These are phyloP conservation scores for Digitaria exilis DNA, from an alignment of 202 grass and related monocot genomes.

Conservation along the genomic window DNA sequence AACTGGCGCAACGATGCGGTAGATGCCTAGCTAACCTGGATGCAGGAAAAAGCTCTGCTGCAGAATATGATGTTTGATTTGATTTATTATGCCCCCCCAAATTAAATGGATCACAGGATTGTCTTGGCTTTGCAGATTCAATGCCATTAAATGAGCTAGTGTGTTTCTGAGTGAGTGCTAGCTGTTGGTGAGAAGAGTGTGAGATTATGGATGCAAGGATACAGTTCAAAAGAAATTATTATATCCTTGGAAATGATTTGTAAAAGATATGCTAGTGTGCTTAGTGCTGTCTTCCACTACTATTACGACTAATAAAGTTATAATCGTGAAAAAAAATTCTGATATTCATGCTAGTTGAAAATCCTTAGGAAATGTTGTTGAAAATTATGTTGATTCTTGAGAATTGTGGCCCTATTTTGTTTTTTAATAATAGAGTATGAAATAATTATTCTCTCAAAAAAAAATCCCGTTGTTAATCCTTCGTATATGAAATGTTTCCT, in stretches of 20 bases:
- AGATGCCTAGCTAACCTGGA: not conserved
- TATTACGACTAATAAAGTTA: not conserved
- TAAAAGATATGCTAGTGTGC: not conserved
- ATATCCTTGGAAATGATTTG: not conserved
- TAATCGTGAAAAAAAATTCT: not conserved
- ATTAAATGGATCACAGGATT: slow-evolving; percentile 31
- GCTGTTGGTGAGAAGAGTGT: not conserved
- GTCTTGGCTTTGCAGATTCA: slow-evolving; percentile 29
- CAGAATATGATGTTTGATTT: not conserved
- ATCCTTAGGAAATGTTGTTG: not conserved
- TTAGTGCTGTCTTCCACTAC: too few species aligned
- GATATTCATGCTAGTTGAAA: not conserved
- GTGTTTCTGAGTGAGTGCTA: not conserved
- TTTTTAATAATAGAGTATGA: not conserved
- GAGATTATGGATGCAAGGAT: too few species aligned
- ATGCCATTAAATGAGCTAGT: slow-evolving; percentile 14
- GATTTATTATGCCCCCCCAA: not conserved
- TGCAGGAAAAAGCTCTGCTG: not conserved
- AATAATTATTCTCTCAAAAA: not conserved
- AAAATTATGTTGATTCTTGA: not conserved
- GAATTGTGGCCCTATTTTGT: not conserved
- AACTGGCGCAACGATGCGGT: not conserved
- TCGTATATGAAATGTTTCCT: not conserved
- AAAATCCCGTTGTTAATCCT: not conserved
- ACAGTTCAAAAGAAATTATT: not conserved